These are phyloP conservation scores for Syzygium oleosum DNA, from an alignment of 345 rosid genomes.

Conservation along the genomic window DNA sequence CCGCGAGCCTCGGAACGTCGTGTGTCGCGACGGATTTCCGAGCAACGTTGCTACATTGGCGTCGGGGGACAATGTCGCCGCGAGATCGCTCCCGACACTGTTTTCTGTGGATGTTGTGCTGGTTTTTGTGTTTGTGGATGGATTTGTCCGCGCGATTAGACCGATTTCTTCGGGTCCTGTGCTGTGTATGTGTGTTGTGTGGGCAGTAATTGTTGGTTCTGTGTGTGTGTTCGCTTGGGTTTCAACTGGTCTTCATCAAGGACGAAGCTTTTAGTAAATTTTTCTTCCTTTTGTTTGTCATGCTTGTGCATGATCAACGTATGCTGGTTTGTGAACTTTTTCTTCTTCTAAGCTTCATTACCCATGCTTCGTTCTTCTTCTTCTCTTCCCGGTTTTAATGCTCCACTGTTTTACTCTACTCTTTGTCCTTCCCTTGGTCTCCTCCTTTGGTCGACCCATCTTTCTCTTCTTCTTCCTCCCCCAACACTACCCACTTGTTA, in stretches of 20 bases:
- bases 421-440: background rate
- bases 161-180: background rate
- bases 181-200: background rate
- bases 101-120: background rate
- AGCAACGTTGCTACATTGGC: background rate
- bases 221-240: background rate
- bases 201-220: background rate
- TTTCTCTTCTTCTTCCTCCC: no score
- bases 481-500: no score
- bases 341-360: background rate
- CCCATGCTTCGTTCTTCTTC: background rate
- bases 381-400: background rate
- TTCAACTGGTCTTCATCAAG: background rate
- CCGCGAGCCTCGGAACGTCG: background rate
- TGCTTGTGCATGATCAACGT: background rate
- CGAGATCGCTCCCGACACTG: background rate
- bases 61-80: background rate
- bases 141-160: background rate
- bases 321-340: background rate
- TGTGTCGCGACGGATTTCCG: background rate
- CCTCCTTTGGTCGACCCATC: background rate
- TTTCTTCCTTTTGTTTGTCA: background rate
- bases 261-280: background rate
- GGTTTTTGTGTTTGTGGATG: background rate
- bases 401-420: background rate